phyloP scores from a whole-genome alignment of 192 early-diverging fungal genomes.

The Backusella tarrabulga region DNA sequence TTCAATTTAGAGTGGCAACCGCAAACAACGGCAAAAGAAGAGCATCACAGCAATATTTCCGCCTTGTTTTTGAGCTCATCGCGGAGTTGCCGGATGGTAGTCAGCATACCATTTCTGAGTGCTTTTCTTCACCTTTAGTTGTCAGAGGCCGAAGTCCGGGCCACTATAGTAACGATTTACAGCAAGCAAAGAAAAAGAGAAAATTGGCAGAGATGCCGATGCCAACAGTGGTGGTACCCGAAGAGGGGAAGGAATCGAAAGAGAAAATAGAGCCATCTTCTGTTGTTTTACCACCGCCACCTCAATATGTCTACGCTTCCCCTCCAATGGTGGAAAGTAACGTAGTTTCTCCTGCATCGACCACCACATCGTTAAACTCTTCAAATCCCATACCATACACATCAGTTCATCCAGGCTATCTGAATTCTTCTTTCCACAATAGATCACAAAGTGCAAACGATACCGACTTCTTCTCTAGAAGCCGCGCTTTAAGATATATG shows the following conservation, averaged over 20 bases:
- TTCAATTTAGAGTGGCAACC: constrained; percentile 93
- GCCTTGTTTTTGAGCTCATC: constrained; percentile 65
- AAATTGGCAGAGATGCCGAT: neutral
- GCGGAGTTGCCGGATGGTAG: constrained; percentile 59
- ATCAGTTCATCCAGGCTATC: neutral
- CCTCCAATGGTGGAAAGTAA: constrained; percentile 10
- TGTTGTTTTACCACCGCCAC: constrained; percentile 5
- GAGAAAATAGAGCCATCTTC: neutral
- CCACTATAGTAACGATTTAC: constrained; percentile 58
- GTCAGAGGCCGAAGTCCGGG: constrained; percentile 89
- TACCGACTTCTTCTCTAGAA: neutral
- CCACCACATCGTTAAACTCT: neutral
- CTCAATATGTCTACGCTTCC: constrained; percentile 6
- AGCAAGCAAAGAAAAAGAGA: constrained; percentile 5
- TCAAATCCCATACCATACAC: neutral
- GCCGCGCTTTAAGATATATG: neutral
- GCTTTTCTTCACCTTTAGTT: constrained; percentile 72
- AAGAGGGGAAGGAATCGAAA: neutral
- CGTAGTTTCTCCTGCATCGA: neutral
- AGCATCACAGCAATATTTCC: constrained; percentile 87
- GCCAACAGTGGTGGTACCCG: neutral
- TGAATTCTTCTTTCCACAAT: constrained; percentile 3
- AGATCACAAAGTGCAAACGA: constrained; percentile 25
- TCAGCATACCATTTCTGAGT: constrained; percentile 52
- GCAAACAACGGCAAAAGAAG: constrained; percentile 87